A percentile compares a stretch with the other conserved stretches of the same genome.
Conservation (phyloP, 495 filamentous ascomycete species). For the Tuber umbilicatum region DNA sequence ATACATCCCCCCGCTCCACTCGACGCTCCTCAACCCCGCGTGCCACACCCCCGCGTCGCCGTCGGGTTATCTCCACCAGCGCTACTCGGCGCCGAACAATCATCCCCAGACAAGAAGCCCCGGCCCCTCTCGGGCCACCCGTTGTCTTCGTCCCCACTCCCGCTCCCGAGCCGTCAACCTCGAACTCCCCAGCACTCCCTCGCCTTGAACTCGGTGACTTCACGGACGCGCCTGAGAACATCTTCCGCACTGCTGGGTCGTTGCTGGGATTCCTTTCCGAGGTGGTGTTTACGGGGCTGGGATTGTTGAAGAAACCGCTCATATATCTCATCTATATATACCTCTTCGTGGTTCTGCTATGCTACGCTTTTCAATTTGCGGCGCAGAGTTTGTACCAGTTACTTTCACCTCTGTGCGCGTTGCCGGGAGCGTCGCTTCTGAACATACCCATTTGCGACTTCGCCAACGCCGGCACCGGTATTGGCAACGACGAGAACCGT, state of each 20-base stretch:
- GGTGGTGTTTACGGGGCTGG: not conserved
- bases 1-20: not conserved
- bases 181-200: not conserved
- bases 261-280: not conserved
- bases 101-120: not conserved
- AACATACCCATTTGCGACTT: slow-evolving; percentile 56
- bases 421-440: slow-evolving; percentile 56
- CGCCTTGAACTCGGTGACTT: not conserved
- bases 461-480: slow-evolving; percentile 18
- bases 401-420: slow-evolving; percentile 58
- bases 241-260: not conserved
- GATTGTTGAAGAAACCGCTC: not conserved
- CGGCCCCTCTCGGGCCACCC: not conserved
- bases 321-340: slow-evolving; percentile 1
- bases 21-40: not conserved
- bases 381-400: not conserved
- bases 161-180: not conserved
- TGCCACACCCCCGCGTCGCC: not conserved
- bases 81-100: not conserved
- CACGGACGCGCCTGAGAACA: not conserved
- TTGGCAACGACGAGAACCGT: slow-evolving; percentile 15
- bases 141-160: not conserved
- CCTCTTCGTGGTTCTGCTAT: not conserved
- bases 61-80: not conserved
- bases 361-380: not conserved